Conservation (phyloP, 1,284 basidiomycete genomes). For the Ustilago nuda region DNA sequence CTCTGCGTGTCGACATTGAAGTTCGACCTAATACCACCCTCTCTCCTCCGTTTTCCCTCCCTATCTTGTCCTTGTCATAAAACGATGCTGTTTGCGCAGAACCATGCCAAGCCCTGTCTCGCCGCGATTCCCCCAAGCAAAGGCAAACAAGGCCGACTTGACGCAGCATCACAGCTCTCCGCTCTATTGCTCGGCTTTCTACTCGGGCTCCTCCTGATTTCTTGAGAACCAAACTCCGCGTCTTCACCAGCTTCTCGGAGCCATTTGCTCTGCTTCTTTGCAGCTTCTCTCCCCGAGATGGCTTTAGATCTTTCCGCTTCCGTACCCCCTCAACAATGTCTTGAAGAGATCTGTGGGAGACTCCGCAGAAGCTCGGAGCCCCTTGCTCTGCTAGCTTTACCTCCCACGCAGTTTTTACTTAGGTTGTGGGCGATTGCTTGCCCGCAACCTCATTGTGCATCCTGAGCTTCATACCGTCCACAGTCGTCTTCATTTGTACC, state of each 20-base stretch:
- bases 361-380: neutral
- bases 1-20: neutral
- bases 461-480: neutral
- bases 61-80: neutral
- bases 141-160: neutral
- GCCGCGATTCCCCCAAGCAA: constrained; percentile 3
- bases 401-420: neutral
- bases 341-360: neutral
- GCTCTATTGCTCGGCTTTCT: neutral
- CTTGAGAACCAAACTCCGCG: neutral
- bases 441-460: neutral
- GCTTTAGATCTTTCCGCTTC: neutral
- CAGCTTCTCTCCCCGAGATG: neutral
- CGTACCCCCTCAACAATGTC: neutral
- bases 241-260: neutral
- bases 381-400: neutral
- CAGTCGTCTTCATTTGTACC: neutral
- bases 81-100: constrained; percentile 1
- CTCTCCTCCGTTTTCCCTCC: neutral
- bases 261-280: neutral
- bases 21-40: neutral
- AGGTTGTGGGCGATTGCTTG: neutral
- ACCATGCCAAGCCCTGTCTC: constrained; percentile 15
- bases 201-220: neutral
- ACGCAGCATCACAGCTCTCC: neutral